Conservation (phyloP, 306 rosid genomes). For the Vachellia collinsii region DNA sequence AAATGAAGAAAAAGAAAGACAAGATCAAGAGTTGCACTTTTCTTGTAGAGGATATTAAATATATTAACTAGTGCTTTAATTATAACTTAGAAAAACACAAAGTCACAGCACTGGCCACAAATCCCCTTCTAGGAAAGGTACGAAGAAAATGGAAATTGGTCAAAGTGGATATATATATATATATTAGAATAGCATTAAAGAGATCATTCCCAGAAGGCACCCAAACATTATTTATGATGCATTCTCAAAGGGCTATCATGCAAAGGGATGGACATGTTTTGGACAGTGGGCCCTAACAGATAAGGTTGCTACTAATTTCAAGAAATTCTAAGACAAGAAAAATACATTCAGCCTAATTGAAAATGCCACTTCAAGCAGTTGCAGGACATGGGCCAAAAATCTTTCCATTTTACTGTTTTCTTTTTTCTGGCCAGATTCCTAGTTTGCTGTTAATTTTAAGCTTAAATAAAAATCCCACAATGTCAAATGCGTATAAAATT, state of each 20-base stretch:
- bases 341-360: neutral
- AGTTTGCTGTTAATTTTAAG: neutral
- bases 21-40: slow-evolving; percentile 14
- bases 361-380: neutral
- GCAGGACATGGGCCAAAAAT: neutral
- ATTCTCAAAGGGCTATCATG: neutral
- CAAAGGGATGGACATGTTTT: neutral
- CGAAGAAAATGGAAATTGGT: neutral
- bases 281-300: neutral
- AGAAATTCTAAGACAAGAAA: neutral
- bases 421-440: neutral
- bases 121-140: neutral
- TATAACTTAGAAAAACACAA: neutral
- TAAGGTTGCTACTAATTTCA: neutral
- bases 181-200: neutral
- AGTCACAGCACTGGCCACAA: neutral
- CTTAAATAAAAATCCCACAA: neutral
- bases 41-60: neutral
- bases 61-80: neutral
- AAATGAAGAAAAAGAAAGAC: slow-evolving; percentile 13
- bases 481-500: neutral
- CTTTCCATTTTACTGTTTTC: neutral
- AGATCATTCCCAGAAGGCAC: neutral
- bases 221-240: slow-evolving; percentile 3
- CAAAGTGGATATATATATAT: neutral